These are phyloP conservation scores for Lachnellula cervina DNA, from an alignment of 2,329 filamentous ascomycete genomes.

Conservation along the genomic window DNA sequence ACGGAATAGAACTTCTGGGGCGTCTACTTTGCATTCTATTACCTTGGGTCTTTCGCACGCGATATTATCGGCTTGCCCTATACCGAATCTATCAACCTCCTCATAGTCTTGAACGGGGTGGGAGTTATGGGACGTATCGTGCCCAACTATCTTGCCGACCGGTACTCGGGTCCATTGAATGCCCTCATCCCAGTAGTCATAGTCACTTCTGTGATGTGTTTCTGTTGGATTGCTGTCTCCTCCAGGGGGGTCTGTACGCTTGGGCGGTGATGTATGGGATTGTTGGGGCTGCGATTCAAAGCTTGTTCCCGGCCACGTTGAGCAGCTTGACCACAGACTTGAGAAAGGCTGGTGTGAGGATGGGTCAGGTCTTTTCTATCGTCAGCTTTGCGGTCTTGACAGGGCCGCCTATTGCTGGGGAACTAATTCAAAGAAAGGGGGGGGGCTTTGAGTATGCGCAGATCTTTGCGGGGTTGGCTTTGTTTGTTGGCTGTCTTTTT, in stretches of 20 bases:
- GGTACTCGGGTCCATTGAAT: conserved; percentile 48
- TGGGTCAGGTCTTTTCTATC: conserved; percentile 50
- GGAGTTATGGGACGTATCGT: conserved; percentile 45
- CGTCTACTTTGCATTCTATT: conserved; percentile 40
- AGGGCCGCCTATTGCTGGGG: conserved; percentile 51
- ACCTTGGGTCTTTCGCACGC: conserved; percentile 35
- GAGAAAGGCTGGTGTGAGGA: conserved; percentile 49
- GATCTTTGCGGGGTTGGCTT: conserved; percentile 43
- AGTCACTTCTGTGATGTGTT: conserved; percentile 32
- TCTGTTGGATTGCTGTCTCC: conserved; percentile 46
- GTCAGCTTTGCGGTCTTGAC: conserved; percentile 49
- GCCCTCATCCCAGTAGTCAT: conserved; percentile 42
- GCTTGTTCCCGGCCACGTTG: conserved; percentile 47
- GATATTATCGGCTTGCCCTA: conserved; percentile 36
- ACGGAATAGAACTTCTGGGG: conserved; percentile 35
- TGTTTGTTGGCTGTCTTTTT: conserved; percentile 40
- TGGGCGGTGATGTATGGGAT: conserved; percentile 50
- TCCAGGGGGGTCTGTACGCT: conserved; percentile 40
- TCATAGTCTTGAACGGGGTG: conserved; percentile 50
- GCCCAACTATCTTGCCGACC: conserved; percentile 44
- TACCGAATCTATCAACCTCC: conserved; percentile 42
- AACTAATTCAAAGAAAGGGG: conserved; percentile 40
- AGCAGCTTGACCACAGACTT: conserved; percentile 47
- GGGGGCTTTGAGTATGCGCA: conserved; percentile 48
- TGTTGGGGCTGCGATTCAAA: conserved; percentile 44